phyloP scores from a whole-genome alignment of 345 rosid genomes.

The Melastoma malabathricum region DNA sequence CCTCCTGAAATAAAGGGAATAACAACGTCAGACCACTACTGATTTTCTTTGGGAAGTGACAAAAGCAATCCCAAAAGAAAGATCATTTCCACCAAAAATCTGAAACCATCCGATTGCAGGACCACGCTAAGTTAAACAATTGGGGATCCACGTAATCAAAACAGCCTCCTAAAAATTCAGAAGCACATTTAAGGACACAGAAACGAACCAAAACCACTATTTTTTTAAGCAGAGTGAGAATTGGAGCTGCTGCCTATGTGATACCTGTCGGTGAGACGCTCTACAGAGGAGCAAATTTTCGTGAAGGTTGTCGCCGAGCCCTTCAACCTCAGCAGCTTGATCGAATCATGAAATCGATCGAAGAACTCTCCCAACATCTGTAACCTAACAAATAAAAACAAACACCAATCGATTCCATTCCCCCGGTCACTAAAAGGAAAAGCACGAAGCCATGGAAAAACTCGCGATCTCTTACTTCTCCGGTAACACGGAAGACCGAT shows the following conservation, averaged over 20 bases:
- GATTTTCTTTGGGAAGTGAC: not conserved
- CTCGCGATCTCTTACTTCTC: conserved; percentile 26
- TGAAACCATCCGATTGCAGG: no score
- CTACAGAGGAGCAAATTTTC: conserved; percentile 39
- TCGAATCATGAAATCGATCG: conserved; percentile 47
- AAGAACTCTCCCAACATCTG: conserved; percentile 52
- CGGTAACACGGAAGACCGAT: conserved; percentile 18
- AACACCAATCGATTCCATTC: not conserved
- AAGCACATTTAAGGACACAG: no score
- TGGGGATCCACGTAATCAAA: no score
- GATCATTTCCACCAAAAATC: no score
- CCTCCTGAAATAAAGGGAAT: conserved; percentile 40
- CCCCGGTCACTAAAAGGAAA: not conserved
- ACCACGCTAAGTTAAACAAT: no score
- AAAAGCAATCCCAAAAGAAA: not conserved
- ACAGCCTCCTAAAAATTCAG: no score
- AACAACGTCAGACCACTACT: not conserved
- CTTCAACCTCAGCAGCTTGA: conserved; percentile 35
- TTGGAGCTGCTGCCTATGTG: not conserved
- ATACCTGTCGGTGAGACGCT: conserved; percentile 65
- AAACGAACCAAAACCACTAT: not conserved
- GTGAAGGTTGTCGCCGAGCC: conserved; percentile 40
- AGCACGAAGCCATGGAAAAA: not conserved
- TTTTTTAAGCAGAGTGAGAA: not conserved
- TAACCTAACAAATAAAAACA: conserved; percentile 22